Base-by-base conservation (phyloP, 1,284 basidiomycete genomes). In the Ceratobasidium sp. region DNA sequence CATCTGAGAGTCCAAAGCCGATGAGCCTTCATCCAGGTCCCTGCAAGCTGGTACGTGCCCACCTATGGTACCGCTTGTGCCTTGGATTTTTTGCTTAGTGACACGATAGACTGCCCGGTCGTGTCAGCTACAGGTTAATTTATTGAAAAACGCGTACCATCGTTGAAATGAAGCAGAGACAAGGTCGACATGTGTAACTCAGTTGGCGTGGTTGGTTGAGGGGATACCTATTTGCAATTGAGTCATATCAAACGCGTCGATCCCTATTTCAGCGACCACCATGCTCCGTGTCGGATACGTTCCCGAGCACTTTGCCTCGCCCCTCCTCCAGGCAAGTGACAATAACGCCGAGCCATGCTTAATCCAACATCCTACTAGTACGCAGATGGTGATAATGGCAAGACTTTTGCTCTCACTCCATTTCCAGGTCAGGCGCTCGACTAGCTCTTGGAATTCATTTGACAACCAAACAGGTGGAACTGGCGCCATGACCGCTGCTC, bases 241-340 rank as follows among this genome's bases (percentile, higher is more conserved):
- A 59, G 11, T 19, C 19, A 40, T 44, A 19, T 40, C 40, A 46
- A 52, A 32, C 34, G 11, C 46, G 15, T 34, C 57, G 56, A 29
- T 25, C 13, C n/a, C 19, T 44, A 49, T n/a, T 29, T 40, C 22
- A 29, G 15, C 22, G 64, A 15, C 70, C 11, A 34, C 29, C 70
- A 70, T 76, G 61, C 81, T 86, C 32, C 78, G 83, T 74, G 82
- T 86, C 46, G 85, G 85, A 37, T 86, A 85, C 82, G 95, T 97
- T 68, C 88, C 94, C 44, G 95, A 98, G 83, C 96, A 97, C 83
- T 97, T 97, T 84, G 93, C 93, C 22, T 94, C 94, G 0, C 96
- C 96, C 0, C 87, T 98, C 11, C 40, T 77, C n/a, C 65, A 87
- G 80, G 84, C 86, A 62, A 84, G 83, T 2, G 84, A 11, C 9